phyloP scores from a whole-genome alignment of 1,284 basidiomycete genomes.

The Trametes sp. region DNA sequence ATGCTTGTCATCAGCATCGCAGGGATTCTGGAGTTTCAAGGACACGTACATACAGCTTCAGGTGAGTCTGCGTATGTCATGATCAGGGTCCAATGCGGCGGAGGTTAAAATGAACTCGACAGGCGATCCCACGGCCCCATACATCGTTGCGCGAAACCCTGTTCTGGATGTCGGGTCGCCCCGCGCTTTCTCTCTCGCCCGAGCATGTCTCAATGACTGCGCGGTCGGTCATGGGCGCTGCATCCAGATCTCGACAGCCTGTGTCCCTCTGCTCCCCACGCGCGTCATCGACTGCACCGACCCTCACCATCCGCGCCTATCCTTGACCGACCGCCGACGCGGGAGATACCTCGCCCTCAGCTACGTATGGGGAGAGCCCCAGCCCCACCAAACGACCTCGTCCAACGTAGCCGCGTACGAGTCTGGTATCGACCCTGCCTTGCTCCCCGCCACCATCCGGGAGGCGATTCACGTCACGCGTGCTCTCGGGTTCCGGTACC shows the following conservation, averaged over 20 bases:
- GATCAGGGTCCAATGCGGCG: neutral
- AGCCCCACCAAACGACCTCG: conserved; percentile 13
- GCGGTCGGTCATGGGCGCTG: conserved; percentile 1
- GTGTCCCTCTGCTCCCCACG: conserved; percentile 9
- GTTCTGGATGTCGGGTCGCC: neutral
- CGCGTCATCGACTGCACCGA: conserved; percentile 19
- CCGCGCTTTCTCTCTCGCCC: neutral
- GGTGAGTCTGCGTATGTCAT: neutral
- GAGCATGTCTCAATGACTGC: neutral
- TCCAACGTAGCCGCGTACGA: conserved; percentile 2
- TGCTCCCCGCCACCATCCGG: conserved; percentile 10
- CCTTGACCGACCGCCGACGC: neutral
- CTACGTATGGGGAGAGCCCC: conserved; percentile 25
- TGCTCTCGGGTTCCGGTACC: conserved; percentile 7
- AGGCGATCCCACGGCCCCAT: neutral
- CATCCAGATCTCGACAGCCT: neutral
- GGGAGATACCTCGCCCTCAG: conserved; percentile 21
- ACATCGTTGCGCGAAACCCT: neutral
- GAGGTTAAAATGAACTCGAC: neutral
- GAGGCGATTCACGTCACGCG: conserved; percentile 10
- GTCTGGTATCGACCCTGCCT: neutral
- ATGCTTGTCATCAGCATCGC: neutral
- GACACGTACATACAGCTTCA: neutral
- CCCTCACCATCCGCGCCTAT: conserved; percentile 1
- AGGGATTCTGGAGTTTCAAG: neutral